Evolutionary conservation across 202 grass and related monocot species (phyloP), one percentile per base, ranked within the genome.

Genomic region (Brachypodium distachyon): DNA sequence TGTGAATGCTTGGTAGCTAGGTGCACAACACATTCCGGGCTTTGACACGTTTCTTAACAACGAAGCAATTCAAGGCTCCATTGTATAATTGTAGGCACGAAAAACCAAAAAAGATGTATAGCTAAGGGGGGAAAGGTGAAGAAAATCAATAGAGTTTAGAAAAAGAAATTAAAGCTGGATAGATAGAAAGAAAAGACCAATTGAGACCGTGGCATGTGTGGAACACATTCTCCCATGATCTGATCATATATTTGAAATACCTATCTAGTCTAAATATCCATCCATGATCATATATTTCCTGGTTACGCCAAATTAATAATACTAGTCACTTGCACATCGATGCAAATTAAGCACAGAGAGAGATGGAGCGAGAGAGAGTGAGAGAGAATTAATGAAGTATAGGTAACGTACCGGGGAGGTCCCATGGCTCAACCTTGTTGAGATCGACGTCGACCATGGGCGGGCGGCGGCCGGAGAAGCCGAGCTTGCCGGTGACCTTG

Each of bases 401-500:
- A n/a, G n/a, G n/a, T n/a, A n/a, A 46, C 80, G 90, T 28, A 99
- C 96, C 92, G 1, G 96, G 96, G 65, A 96, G 92, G 22, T 96
- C 96, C 92, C 92, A 99, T n/a, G 96, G 96, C 73, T 99, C 96
- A 9, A 93, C 93, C 87, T 89, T 96, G 92, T 99, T 99, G 80
- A 96, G 86, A 42, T 99, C 91, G 38, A 99, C 89, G 53, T 88
- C 81, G 34, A 96, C 83, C 92, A 99, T 85, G 72, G 83, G 83
- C 8, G 86, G 86, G 1, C 69, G 72, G 59, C 74, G 34, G 71
- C 70, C 69, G 58, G 81, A 78, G 74, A 78, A 81, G 39, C 74
- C 72, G 41, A 79, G 43, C 69, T 84, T 77, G 59, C 79, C 84
- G 53, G 43, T 22, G 69, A 93, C 43, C 83, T 96, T 96, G 40